Evolutionary conservation across 768 basidiomycete genomes (phyloP).

Genomic region (Psilocybe sp.): DNA sequence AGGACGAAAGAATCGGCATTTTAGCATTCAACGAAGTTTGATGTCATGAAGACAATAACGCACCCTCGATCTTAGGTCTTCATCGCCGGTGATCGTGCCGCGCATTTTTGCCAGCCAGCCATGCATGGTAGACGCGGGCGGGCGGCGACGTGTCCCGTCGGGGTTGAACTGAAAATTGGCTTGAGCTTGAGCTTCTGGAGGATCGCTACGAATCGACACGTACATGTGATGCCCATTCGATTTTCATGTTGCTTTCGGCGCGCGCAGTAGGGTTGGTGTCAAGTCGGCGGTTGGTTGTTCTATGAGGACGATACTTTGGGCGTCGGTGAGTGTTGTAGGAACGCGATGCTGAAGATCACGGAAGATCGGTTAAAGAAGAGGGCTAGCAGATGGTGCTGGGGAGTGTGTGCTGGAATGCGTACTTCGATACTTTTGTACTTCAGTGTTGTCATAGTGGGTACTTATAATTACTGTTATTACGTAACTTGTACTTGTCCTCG

Average conservation of each 20-base stretch:
- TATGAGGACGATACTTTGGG: too few relatives aligned
- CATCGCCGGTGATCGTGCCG: conserved; percentile 66
- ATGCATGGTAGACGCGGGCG: conserved; percentile 59
- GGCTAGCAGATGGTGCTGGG: too few relatives aligned
- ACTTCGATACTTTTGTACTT: too few relatives aligned
- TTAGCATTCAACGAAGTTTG: background rate
- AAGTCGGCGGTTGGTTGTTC: too few relatives aligned
- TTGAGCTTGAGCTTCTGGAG: background rate
- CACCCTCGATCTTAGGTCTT: conserved; percentile 51
- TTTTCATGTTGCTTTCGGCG: conserved; percentile 35
- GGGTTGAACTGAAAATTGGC: conserved; percentile 31
- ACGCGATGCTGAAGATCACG: too few relatives aligned
- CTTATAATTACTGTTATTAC: background rate
- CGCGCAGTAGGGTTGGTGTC: too few relatives aligned
- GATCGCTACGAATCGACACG: background rate
- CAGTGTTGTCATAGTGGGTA: too few relatives aligned
- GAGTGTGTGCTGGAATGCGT: too few relatives aligned
- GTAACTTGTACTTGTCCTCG: background rate
- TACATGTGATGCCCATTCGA: conserved; percentile 50
- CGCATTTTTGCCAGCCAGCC: conserved; percentile 81
- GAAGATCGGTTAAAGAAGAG: too few relatives aligned
- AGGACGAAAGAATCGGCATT: conserved; percentile 6
- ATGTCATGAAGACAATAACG: background rate
- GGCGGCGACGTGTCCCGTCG: conserved; percentile 44
- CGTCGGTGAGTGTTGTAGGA: too few relatives aligned